phyloP scores from a whole-genome alignment of 495 filamentous ascomycete genomes.

The Annulohypoxylon stygium region DNA sequence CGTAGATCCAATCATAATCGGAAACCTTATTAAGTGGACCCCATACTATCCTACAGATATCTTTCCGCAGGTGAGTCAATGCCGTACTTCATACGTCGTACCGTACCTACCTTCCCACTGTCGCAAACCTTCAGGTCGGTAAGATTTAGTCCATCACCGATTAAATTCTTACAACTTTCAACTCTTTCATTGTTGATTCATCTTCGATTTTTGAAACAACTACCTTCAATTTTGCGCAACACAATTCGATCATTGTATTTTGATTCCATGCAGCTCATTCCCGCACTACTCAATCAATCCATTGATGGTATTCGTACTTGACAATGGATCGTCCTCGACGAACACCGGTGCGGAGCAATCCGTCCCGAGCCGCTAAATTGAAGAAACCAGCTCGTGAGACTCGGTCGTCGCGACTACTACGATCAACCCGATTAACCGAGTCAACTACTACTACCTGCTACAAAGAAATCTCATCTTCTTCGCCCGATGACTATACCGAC shows the following conservation, averaged over 20 bases:
- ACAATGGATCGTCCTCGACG: conserved; percentile 43
- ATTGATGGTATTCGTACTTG: conserved; percentile 28
- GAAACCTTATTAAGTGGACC: conserved; percentile 41
- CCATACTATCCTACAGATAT: conserved; percentile 18
- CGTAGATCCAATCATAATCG: conserved; percentile 35
- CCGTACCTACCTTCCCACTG: conserved; percentile 9
- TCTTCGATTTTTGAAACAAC: background rate
- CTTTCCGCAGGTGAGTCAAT: conserved; percentile 39
- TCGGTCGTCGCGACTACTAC: background rate
- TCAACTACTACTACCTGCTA: conserved; percentile 42
- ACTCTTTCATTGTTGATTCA: conserved; percentile 4
- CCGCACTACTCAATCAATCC: conserved; percentile 7
- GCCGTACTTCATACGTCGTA: conserved; percentile 24
- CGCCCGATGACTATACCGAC: conserved; percentile 8
- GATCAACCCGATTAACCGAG: conserved; percentile 24
- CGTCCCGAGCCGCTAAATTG: conserved; percentile 46
- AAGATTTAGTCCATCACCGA: conserved; percentile 6
- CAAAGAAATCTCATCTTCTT: conserved; percentile 6
- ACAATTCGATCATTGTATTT: background rate
- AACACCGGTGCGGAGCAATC: conserved; percentile 39
- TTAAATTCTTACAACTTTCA: conserved; percentile 4
- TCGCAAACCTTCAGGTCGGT: conserved; percentile 4
- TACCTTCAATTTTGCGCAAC: background rate
- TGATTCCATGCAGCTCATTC: conserved; percentile 5
- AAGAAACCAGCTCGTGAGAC: conserved; percentile 35